These are phyloP conservation scores for Echria macrotheca DNA, from an alignment of 495 filamentous ascomycete species.

Conservation along the genomic window DNA sequence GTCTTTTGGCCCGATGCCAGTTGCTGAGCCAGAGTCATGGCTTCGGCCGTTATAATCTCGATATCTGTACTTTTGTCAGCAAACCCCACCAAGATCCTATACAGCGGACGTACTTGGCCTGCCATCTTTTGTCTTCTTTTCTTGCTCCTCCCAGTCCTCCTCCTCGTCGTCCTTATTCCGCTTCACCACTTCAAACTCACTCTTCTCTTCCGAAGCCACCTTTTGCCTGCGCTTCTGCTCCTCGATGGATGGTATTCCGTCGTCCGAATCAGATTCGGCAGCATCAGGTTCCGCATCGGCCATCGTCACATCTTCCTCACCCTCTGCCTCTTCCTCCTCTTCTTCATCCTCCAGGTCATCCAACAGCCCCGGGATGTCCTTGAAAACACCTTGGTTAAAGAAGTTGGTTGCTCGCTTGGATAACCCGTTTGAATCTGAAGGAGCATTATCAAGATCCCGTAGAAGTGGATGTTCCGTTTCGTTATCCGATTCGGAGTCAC, in stretches of 20 bases:
- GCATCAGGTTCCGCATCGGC: slow-evolving; percentile 30
- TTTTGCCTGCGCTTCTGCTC: slow-evolving; percentile 1
- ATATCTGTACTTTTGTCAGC: slow-evolving; percentile 60
- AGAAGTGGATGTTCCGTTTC: slow-evolving; percentile 37
- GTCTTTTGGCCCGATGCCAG: slow-evolving; percentile 82
- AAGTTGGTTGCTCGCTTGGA: slow-evolving; percentile 81
- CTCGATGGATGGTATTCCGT: slow-evolving; percentile 12
- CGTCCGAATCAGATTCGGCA: slow-evolving; percentile 13
- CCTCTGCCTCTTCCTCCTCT: slow-evolving; percentile 41
- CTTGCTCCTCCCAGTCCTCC: slow-evolving; percentile 62
- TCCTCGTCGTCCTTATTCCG: slow-evolving; percentile 47
- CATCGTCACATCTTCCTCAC: slow-evolving; percentile 25
- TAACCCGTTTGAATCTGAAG: slow-evolving; percentile 48
- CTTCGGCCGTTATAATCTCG: slow-evolving; percentile 97
- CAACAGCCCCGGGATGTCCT: slow-evolving; percentile 60
- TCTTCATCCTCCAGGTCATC: slow-evolving; percentile 42
- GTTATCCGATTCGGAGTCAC: slow-evolving; percentile 42
- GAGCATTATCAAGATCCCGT: slow-evolving; percentile 46
- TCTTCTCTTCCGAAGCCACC: background rate
- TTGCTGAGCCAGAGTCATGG: slow-evolving; percentile 95
- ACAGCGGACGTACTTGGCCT: slow-evolving; percentile 56
- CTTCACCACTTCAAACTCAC: slow-evolving; percentile 52
- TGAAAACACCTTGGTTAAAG: slow-evolving; percentile 94
- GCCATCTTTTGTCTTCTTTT: slow-evolving; percentile 62
- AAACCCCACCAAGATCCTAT: background rate